Evolutionary conservation across 306 rosid genomes (phyloP).

Genomic region (Sophora flavescens): DNA sequence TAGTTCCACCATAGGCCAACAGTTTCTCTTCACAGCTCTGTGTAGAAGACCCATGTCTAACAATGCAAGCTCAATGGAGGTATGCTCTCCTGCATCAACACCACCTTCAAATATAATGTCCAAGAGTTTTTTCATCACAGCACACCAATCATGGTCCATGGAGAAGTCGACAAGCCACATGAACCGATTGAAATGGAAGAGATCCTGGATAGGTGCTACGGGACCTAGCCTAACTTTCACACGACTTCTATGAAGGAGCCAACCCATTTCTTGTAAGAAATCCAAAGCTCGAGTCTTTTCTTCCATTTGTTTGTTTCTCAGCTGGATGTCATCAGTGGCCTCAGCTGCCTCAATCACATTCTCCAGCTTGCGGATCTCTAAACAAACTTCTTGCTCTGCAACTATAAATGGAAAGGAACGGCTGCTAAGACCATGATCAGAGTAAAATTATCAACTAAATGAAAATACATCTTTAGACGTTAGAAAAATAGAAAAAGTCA

Average conservation of each 20-base stretch:
- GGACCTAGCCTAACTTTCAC: conserved; percentile 63
- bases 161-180: conserved; percentile 78
- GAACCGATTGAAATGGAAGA: conserved; percentile 66
- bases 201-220: conserved; percentile 58
- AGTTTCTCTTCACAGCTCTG: conserved; percentile 73
- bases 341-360: conserved; percentile 58
- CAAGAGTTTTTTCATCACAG: conserved; percentile 73
- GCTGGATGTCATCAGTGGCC: conserved; percentile 31
- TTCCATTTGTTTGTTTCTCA: conserved; percentile 46
- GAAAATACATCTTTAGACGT: conserved; percentile 23
- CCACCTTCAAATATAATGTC: conserved; percentile 64
- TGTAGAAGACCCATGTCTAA: conserved; percentile 74
- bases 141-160: conserved; percentile 83
- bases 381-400: conserved; percentile 77
- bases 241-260: conserved; percentile 79
- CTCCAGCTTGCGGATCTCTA: conserved; percentile 75
- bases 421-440: conserved; percentile 78
- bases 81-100: conserved; percentile 63
- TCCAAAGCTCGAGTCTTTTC: conserved; percentile 72
- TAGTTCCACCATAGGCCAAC: conserved; percentile 71
- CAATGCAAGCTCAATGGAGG: conserved; percentile 65
- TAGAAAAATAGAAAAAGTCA: not conserved
- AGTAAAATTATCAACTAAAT: conserved; percentile 34
- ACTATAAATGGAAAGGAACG: conserved; percentile 85
- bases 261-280: conserved; percentile 83